Evolutionary conservation across 441 rosid genomes (phyloP).

Genomic region (Rhodomyrtus psidioides): DNA sequence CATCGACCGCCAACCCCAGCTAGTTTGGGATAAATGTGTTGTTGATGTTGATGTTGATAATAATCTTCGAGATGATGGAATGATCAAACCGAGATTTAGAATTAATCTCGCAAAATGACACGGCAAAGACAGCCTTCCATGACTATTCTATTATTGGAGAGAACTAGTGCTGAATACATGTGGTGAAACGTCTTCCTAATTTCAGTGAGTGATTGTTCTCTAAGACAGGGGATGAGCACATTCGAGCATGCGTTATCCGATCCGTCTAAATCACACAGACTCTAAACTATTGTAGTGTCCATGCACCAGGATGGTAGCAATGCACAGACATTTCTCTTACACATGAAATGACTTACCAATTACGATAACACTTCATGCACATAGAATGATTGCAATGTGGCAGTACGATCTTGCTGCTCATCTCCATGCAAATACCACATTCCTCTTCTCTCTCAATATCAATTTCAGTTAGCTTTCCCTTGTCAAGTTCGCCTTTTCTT

Average conservation of each 20-base stretch:
- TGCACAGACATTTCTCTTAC: not conserved
- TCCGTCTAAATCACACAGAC: not conserved
- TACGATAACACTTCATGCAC: constrained; percentile 52
- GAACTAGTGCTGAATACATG: not conserved
- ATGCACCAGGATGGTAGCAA: not conserved
- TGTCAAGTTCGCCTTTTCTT: constrained; percentile 24
- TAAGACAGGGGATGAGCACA: not conserved
- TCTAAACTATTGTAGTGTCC: not conserved
- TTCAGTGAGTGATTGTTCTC: not conserved
- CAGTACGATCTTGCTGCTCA: constrained; percentile 38
- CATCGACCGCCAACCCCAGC: no score
- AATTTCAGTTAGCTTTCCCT: constrained; percentile 62
- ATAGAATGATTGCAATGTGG: constrained; percentile 58
- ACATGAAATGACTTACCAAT: constrained; percentile 28
- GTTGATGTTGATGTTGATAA: no score
- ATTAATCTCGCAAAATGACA: not conserved
- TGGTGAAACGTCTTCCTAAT: not conserved
- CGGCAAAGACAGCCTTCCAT: not conserved
- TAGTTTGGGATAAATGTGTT: no score
- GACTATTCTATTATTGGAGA: not conserved
- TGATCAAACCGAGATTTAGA: not conserved
- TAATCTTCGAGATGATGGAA: not conserved
- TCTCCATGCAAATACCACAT: constrained; percentile 68
- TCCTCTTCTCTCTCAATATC: constrained; percentile 65
- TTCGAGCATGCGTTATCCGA: not conserved